These are phyloP conservation scores for Calonectria honghensis DNA, from an alignment of 2,329 filamentous ascomycete genomes.

Conservation along the genomic window DNA sequence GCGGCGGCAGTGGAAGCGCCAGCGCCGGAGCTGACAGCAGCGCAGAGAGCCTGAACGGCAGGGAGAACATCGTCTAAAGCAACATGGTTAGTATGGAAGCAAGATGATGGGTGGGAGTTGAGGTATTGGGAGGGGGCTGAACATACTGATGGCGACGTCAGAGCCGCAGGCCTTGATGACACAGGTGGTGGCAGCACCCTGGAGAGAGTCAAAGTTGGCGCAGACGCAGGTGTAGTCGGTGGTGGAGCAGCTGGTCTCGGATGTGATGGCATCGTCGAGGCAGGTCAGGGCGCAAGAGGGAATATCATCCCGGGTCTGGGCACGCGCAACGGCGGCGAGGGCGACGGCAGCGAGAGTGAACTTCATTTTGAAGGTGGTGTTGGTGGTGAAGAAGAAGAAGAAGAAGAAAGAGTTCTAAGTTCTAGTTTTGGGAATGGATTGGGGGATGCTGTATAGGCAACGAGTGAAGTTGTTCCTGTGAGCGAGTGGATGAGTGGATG, in stretches of 20 bases:
- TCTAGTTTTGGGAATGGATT: neutral
- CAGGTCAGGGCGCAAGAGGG: constrained; percentile 63
- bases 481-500: constrained; percentile 59
- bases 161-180: constrained; percentile 61
- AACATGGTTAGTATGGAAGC: constrained; percentile 45
- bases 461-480: constrained; percentile 56
- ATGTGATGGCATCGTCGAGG: constrained; percentile 58
- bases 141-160: constrained; percentile 63
- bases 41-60: constrained; percentile 61
- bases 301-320: constrained; percentile 60
- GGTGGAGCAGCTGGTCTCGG: constrained; percentile 57
- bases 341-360: constrained; percentile 59
- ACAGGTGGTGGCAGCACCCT: constrained; percentile 58
- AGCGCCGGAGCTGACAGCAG: constrained; percentile 36
- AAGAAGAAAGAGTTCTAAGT: neutral
- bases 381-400: constrained; percentile 32
- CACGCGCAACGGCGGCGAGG: constrained; percentile 59
- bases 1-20: constrained; percentile 40
- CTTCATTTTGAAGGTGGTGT: constrained; percentile 61
- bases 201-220: constrained; percentile 58
- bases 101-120: neutral
- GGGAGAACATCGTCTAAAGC: constrained; percentile 62
- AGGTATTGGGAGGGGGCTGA: too few species aligned
- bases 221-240: constrained; percentile 61
- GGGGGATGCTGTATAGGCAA: constrained; percentile 49